Evolutionary conservation across 1,284 basidiomycete genomes (phyloP).

Genomic region (Boletellus deceptivus): DNA sequence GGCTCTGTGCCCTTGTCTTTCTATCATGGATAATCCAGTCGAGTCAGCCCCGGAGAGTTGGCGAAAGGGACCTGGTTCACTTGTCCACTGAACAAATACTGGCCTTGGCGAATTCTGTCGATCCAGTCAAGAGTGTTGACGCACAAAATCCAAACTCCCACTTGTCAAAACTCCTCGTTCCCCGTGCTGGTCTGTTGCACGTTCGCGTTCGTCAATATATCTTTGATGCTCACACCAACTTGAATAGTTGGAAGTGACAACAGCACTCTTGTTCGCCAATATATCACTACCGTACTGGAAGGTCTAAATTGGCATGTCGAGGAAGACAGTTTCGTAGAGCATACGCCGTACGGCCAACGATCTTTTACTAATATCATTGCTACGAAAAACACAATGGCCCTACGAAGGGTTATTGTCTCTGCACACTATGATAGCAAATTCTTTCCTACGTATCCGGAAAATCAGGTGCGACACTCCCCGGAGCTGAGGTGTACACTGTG

Average conservation of each 20-base stretch:
- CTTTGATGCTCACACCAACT: conserved; percentile 6
- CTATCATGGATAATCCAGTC: conserved; percentile 25
- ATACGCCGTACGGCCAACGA: conserved; percentile 83
- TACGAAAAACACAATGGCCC: conserved; percentile 87
- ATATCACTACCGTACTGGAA: conserved; percentile 70
- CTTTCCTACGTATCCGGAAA: conserved; percentile 67
- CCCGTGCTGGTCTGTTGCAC: conserved; percentile 66
- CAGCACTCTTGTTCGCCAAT: conserved; percentile 75
- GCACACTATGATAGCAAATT: conserved; percentile 98
- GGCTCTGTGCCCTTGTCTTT: conserved; percentile 15
- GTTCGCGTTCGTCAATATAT: conserved; percentile 6
- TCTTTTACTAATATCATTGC: conserved; percentile 91
- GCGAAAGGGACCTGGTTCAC: conserved; percentile 44
- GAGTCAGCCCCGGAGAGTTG: conserved; percentile 31
- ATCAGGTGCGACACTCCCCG: conserved; percentile 53
- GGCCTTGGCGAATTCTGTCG: conserved; percentile 50
- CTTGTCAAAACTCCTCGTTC: conserved; percentile 78
- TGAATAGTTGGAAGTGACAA: conserved; percentile 66
- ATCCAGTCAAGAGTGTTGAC: conserved; percentile 68
- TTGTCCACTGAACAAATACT: conserved; percentile 54
- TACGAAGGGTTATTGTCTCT: conserved; percentile 80
- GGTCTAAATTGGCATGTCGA: conserved; percentile 84
- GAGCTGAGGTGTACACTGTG: background rate
- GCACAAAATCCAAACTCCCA: conserved; percentile 66
- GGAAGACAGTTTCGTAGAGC: conserved; percentile 72